Percentiles rank a stretch among this genome's conserved stretches.
Conservation (phyloP, 2,329 filamentous ascomycete species). For the Colletotrichum sojae region DNA sequence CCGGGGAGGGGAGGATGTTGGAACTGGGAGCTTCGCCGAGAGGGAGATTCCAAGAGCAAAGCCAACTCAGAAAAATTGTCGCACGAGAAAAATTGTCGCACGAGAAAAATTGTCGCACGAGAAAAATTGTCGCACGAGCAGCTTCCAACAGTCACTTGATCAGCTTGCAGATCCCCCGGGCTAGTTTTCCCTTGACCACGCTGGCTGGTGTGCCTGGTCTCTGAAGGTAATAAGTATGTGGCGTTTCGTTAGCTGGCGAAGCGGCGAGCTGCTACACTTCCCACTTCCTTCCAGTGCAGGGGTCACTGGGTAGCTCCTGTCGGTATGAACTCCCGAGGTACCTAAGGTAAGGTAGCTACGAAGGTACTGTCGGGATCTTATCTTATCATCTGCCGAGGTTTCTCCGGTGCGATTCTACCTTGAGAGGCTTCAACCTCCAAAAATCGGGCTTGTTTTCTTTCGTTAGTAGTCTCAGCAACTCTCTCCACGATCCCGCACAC, state of each 20-base stretch:
- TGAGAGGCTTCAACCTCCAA: neutral
- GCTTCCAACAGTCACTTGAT: slow-evolving; percentile 33
- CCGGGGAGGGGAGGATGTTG: no score
- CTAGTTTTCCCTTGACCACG: slow-evolving; percentile 12
- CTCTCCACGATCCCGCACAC: no score
- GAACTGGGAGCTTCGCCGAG: no score
- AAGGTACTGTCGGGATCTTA: neutral
- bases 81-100: no score
- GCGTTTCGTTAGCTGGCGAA: slow-evolving; percentile 8
- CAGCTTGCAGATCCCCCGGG: slow-evolving; percentile 10
- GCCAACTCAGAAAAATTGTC: no score
- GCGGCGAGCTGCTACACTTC: slow-evolving; percentile 6
- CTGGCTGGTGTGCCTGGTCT: slow-evolving; percentile 1
- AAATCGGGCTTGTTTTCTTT: neutral
- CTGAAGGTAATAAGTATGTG: neutral
- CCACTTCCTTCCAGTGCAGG: neutral
- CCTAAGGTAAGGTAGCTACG: neutral
- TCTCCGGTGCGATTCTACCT: neutral
- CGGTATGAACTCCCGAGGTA: no score
- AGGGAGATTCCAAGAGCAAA: neutral
- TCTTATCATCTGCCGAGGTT: slow-evolving; percentile 21
- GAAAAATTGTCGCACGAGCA: neutral
- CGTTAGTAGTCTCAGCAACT: neutral
- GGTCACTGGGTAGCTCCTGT: no score
- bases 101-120: no score